A percentile compares a stretch with the other conserved stretches of the same genome.
These are phyloP conservation scores for Naematelia encephala DNA, from an alignment of 768 basidiomycete genomes.

Conservation along the genomic window DNA sequence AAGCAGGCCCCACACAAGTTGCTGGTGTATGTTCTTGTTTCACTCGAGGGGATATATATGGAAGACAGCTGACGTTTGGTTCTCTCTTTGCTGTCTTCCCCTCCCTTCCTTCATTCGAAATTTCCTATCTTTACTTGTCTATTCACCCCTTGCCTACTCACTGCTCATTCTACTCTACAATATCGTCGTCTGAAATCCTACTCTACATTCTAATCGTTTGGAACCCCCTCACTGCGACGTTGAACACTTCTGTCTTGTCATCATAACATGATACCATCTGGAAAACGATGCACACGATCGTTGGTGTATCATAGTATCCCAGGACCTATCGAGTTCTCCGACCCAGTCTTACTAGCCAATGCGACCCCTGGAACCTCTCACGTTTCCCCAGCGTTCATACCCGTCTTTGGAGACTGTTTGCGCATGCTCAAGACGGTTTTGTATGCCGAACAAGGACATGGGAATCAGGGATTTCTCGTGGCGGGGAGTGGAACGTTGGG, in stretches of 20 bases:
- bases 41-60: background rate
- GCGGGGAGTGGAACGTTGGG: slow-evolving; percentile 93
- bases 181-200: background rate
- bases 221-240: too few species aligned
- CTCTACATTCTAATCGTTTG: too few species aligned
- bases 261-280: slow-evolving; percentile 1
- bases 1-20: slow-evolving; percentile 43
- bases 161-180: background rate
- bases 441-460: slow-evolving; percentile 62
- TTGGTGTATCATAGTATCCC: slow-evolving; percentile 36
- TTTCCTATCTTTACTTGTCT: background rate
- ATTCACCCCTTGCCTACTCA: background rate
- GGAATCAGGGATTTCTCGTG: slow-evolving; percentile 79
- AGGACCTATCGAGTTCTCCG: slow-evolving; percentile 62
- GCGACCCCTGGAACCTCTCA: slow-evolving; percentile 65
- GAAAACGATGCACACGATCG: background rate
- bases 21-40: slow-evolving; percentile 31
- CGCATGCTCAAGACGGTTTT: slow-evolving; percentile 80
- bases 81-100: background rate
- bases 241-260: background rate
- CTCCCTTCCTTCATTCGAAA: background rate
- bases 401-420: slow-evolving; percentile 82
- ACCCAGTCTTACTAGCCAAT: slow-evolving; percentile 86
- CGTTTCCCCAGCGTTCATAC: slow-evolving; percentile 80
- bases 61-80: background rate